Conservation (phyloP, 2,329 filamentous ascomycete species). For the Chrysosporium queenslandicum region DNA sequence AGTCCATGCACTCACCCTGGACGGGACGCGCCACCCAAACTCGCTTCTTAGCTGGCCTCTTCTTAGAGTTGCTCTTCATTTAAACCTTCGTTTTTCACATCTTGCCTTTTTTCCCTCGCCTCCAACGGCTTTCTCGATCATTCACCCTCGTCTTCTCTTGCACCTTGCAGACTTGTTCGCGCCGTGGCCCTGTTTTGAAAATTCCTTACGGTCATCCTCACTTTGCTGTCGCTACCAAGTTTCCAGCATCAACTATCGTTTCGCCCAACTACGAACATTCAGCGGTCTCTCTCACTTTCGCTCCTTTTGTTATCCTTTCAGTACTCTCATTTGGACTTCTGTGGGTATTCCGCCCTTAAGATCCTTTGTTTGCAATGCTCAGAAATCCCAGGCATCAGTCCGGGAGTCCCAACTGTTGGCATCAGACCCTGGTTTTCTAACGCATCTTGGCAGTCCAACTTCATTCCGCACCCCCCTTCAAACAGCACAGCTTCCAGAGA, state of each 20-base stretch:
- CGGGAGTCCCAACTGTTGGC: not conserved
- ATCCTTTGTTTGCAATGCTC: not conserved
- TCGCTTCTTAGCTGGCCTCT: not conserved
- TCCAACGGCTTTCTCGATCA: not conserved
- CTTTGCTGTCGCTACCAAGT: not conserved
- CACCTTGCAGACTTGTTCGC: too few species aligned
- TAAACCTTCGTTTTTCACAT: not conserved
- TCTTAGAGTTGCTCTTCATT: not conserved
- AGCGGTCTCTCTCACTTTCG: not conserved
- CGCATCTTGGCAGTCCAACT: not conserved
- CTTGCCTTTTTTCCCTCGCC: not conserved
- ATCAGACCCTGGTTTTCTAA: conserved; percentile 1
- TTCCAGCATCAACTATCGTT: not conserved
- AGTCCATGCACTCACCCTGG: not conserved
- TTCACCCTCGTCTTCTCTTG: not conserved
- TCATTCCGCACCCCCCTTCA: not conserved
- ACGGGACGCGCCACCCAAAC: not conserved
- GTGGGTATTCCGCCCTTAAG: not conserved
- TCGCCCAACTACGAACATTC: not conserved
- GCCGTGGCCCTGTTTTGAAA: too few species aligned
- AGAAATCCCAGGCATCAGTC: not conserved
- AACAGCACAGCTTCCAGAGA: not conserved
- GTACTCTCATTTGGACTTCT: not conserved
- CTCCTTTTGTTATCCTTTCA: not conserved
- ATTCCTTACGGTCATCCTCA: too few species aligned